Conservation (phyloP, 805 yeast genomes). For the Kuraishia hungarica region DNA sequence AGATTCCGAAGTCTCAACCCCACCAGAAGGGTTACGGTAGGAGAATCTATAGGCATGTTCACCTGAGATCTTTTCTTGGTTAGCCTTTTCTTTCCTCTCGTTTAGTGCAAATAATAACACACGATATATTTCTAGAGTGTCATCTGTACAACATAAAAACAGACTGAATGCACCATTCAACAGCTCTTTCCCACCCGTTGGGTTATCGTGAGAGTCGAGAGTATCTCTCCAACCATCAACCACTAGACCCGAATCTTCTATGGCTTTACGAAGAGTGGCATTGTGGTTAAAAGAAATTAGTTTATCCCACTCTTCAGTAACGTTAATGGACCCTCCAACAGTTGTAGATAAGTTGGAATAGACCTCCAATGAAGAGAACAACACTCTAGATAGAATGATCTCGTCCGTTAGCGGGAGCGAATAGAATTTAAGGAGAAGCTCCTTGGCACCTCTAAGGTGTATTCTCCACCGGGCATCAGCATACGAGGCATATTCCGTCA, state of each 20-base stretch:
- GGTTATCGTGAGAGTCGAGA: not conserved
- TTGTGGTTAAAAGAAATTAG: slow-evolving; percentile 19
- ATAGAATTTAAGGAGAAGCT: slow-evolving; percentile 38
- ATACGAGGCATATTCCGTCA: slow-evolving; percentile 50
- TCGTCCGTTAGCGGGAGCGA: slow-evolving; percentile 9
- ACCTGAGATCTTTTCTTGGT: not conserved
- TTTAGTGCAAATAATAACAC: not conserved
- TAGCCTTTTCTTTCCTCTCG: not conserved
- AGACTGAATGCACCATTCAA: slow-evolving; percentile 10
- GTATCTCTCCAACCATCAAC: slow-evolving; percentile 12
- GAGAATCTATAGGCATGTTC: slow-evolving; percentile 11
- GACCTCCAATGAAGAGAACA: slow-evolving; percentile 42
- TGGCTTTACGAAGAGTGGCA: slow-evolving; percentile 14
- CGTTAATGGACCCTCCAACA: slow-evolving; percentile 40
- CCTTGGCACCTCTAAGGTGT: slow-evolving; percentile 58
- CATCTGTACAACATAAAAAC: slow-evolving; percentile 20
- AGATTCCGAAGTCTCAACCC: not conserved
- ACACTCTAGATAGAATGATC: slow-evolving; percentile 14
- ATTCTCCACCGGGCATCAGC: slow-evolving; percentile 50
- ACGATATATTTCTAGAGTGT: slow-evolving; percentile 10
- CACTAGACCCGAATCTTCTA: slow-evolving; percentile 13
- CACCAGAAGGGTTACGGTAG: slow-evolving; percentile 5
- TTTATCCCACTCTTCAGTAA: slow-evolving; percentile 32
- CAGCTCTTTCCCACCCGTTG: not conserved
- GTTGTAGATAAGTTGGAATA: slow-evolving; percentile 45